Evolutionary conservation across 2,329 filamentous ascomycete genomes (phyloP).

Genomic region (Leptographium radiaticola): DNA sequence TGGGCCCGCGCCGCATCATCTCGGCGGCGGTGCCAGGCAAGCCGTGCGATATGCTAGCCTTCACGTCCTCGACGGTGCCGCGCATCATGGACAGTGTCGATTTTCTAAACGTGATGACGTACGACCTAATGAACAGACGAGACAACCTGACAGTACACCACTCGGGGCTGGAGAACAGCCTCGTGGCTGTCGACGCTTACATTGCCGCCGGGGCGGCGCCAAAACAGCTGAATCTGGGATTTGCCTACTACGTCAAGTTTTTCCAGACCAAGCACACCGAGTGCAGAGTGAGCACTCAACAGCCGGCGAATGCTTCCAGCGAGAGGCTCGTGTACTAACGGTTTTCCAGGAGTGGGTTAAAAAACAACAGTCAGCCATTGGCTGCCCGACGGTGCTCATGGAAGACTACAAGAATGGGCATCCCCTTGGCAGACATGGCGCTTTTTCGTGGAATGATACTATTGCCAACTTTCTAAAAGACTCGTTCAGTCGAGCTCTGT

Average conservation of each 20-base stretch:
- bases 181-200: slow-evolving; percentile 45
- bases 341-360: background rate
- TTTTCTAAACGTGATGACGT: slow-evolving; percentile 59
- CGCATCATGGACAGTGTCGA: slow-evolving; percentile 48
- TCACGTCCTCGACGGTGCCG: slow-evolving; percentile 40
- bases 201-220: slow-evolving; percentile 40
- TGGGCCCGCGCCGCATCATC: slow-evolving; percentile 45
- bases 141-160: slow-evolving; percentile 53
- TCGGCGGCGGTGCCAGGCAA: slow-evolving; percentile 56
- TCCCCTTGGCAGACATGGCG: slow-evolving; percentile 39
- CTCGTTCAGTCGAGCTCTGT: slow-evolving; percentile 45
- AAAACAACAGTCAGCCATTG: slow-evolving; percentile 26
- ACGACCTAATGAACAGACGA: slow-evolving; percentile 63
- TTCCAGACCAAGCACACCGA: slow-evolving; percentile 39
- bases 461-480: slow-evolving; percentile 36
- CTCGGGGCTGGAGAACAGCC: slow-evolving; percentile 40
- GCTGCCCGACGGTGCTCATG: slow-evolving; percentile 44
- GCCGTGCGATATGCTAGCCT: slow-evolving; percentile 54
- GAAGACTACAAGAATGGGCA: slow-evolving; percentile 46
- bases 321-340: too few species aligned
- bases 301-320: background rate
- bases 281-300: slow-evolving; percentile 13
- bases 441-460: slow-evolving; percentile 46
- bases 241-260: slow-evolving; percentile 59
- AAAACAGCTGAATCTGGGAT: slow-evolving; percentile 48